phyloP scores from a whole-genome alignment of 2,329 filamentous ascomycete genomes.

The Apiospora aurea region DNA sequence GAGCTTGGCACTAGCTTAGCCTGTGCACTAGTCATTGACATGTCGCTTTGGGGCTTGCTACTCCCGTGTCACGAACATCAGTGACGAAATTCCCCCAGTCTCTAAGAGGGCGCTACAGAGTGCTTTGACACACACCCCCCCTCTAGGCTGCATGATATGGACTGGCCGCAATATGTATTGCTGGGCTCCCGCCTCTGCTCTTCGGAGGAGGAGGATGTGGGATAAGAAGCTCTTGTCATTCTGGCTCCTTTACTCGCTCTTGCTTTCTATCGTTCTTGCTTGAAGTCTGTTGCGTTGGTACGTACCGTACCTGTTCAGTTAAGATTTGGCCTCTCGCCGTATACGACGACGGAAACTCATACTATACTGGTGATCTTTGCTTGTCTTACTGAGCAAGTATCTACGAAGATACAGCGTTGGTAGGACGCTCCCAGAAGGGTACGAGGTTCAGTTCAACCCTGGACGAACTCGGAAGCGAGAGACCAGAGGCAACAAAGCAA shows the following conservation, averaged over 20 bases:
- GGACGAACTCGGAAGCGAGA: not conserved
- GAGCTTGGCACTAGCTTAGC: conserved; percentile 6
- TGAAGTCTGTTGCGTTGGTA: not conserved
- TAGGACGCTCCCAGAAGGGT: not conserved
- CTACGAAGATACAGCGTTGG: not conserved
- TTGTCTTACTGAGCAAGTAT: not conserved
- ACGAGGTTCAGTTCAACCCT: not conserved
- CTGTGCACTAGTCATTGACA: conserved; percentile 5
- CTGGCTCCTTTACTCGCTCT: not conserved
- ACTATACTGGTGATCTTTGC: not conserved
- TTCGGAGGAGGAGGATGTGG: not conserved
- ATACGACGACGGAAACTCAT: not conserved
- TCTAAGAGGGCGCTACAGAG: not conserved
- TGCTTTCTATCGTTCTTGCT: not conserved
- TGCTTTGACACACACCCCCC: conserved; percentile 12
- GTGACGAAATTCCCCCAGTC: conserved; percentile 12
- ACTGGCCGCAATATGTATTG: not conserved
- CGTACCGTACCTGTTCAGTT: not conserved
- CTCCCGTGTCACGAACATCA: conserved; percentile 9
- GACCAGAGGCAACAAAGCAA: not conserved
- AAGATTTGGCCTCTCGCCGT: not conserved
- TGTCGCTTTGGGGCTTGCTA: conserved; percentile 9
- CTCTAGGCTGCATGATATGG: not conserved
- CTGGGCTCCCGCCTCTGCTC: not conserved
- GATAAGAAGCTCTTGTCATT: not conserved